Evolutionary conservation across 2,329 filamentous ascomycete species (phyloP).

Genomic region (Neodidymelliopsis sp.): DNA sequence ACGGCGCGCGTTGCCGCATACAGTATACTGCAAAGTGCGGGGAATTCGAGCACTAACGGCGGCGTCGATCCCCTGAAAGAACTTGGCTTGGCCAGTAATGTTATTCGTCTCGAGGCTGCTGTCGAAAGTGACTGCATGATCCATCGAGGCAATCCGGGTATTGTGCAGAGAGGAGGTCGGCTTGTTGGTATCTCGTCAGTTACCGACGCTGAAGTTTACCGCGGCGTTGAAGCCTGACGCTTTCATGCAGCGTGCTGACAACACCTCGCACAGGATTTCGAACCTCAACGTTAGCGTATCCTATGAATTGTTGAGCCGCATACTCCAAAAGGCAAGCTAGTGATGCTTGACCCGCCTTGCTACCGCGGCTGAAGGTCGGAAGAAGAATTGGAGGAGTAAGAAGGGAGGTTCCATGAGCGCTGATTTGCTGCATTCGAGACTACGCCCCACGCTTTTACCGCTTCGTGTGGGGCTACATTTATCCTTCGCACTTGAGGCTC

Average conservation of each 20-base stretch:
- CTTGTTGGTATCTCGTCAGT: not conserved
- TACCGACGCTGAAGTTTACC: too few species aligned
- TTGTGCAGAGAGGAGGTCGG: not conserved
- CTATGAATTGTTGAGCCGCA: slow-evolving; percentile 19
- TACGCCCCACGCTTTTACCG: slow-evolving; percentile 2
- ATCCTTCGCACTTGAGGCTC: slow-evolving; percentile 15
- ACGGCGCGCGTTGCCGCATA: slow-evolving; percentile 4
- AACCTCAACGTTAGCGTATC: slow-evolving; percentile 5
- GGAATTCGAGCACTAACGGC: slow-evolving; percentile 15
- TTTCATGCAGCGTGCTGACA: slow-evolving; percentile 6
- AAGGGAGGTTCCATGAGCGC: not conserved
- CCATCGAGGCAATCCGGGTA: not conserved
- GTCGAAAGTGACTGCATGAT: not conserved
- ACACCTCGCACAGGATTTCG: not conserved
- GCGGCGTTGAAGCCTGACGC: not conserved
- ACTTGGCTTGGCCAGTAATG: not conserved
- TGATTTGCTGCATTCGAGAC: slow-evolving; percentile 5
- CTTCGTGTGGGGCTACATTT: slow-evolving; percentile 14
- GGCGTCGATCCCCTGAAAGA: slow-evolving; percentile 10
- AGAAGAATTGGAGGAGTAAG: too few species aligned
- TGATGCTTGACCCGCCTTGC: slow-evolving; percentile 1
- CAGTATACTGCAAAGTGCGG: slow-evolving; percentile 15
- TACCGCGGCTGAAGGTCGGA: slow-evolving; percentile 15
- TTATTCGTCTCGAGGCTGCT: not conserved
- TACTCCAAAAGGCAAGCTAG: slow-evolving; percentile 5